Percentiles rank a stretch among this genome's conserved stretches.
phyloP scores from a whole-genome alignment of 306 rosid genomes.

The Cucumis melo region DNA sequence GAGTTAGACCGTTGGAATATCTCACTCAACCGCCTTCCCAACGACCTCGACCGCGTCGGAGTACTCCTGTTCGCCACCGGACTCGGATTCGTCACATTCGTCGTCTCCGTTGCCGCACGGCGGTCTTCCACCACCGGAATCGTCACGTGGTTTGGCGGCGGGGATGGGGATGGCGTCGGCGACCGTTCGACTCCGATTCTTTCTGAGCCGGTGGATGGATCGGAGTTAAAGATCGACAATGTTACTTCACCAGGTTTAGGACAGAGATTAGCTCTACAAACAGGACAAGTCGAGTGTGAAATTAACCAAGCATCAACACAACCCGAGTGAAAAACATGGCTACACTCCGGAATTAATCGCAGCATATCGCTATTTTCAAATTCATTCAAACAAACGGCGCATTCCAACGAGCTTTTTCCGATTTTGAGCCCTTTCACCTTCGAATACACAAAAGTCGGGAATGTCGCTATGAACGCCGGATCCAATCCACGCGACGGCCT shows the following conservation, averaged over 20 bases:
- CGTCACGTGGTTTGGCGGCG: slow-evolving; percentile 4
- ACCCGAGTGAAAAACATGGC: slow-evolving; percentile 68
- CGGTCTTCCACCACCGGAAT: background rate
- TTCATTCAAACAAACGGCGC: slow-evolving; percentile 88
- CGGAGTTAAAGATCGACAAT: background rate
- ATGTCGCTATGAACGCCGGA: slow-evolving; percentile 34
- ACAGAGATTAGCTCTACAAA: slow-evolving; percentile 56
- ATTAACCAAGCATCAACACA: slow-evolving; percentile 77
- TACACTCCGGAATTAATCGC: slow-evolving; percentile 80
- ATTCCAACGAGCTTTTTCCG: slow-evolving; percentile 54
- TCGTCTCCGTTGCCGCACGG: slow-evolving; percentile 8
- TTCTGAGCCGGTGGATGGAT: background rate
- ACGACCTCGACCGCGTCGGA: slow-evolving; percentile 23
- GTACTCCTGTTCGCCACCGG: slow-evolving; percentile 10
- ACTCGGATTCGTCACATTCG: background rate
- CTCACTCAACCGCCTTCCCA: slow-evolving; percentile 17
- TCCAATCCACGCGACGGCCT: slow-evolving; percentile 40
- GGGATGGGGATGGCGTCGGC: background rate
- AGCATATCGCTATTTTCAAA: slow-evolving; percentile 64
- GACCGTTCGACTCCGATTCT: background rate
- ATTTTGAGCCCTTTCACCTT: slow-evolving; percentile 52
- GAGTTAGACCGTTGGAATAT: slow-evolving; percentile 43
- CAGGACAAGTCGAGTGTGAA: slow-evolving; percentile 74
- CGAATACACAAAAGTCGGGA: slow-evolving; percentile 71
- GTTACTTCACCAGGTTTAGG: slow-evolving; percentile 35